Evolutionary conservation across 139 green algal genomes (phyloP).

Genomic region (Tetraselmis chui): DNA sequence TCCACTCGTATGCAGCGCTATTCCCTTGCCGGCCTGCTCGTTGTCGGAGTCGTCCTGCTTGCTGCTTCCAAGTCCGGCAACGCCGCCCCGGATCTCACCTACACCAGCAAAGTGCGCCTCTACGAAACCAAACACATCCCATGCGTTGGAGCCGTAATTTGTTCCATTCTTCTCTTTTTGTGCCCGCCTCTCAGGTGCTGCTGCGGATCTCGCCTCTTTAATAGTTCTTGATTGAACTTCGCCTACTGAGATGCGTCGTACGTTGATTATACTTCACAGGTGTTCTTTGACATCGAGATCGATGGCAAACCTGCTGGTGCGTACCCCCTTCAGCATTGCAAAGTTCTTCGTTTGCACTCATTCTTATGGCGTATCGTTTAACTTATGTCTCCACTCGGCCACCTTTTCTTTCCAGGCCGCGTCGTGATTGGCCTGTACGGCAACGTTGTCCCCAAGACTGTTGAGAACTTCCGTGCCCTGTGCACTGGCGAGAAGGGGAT

Average conservation of each 20-base stretch:
- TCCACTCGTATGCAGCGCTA: neutral
- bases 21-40: neutral
- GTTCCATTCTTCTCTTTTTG: too few species aligned
- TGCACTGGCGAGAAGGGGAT: constrained; percentile 72
- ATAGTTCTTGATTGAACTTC: too few species aligned
- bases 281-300: neutral
- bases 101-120: neutral
- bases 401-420: constrained; percentile 35
- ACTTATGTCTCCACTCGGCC: too few species aligned
- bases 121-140: too few species aligned
- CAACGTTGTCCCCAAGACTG: constrained; percentile 74
- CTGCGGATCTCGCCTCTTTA: too few species aligned
- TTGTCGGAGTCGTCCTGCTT: neutral
- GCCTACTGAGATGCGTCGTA: too few species aligned
- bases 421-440: constrained; percentile 83
- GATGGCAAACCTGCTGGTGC: neutral
- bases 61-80: neutral
- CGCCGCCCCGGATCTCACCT: neutral
- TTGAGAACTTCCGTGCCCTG: constrained; percentile 73
- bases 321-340: too few species aligned
- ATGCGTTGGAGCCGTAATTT: too few species aligned
- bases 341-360: too few species aligned
- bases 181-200: too few species aligned
- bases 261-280: too few species aligned
- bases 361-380: too few species aligned